Evolutionary conservation across 1,139 yeast genomes (phyloP).

Genomic region (Kodamaea anthophila): DNA sequence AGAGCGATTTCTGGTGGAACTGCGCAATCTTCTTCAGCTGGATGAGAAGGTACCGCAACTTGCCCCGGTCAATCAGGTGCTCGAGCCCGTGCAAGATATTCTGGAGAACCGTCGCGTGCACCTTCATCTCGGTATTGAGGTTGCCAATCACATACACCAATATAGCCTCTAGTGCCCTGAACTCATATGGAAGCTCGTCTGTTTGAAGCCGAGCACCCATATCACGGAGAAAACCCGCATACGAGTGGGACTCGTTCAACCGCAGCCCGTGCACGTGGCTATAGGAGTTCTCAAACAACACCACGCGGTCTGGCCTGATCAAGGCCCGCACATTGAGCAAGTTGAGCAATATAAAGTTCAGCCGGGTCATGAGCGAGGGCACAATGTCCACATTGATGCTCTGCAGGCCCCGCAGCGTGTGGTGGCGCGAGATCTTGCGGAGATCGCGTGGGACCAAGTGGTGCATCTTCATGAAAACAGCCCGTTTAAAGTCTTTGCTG

Average conservation of each 20-base stretch:
- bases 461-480: slow-evolving; percentile 32
- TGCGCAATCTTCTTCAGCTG: slow-evolving; percentile 41
- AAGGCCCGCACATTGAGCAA: slow-evolving; percentile 38
- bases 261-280: slow-evolving; percentile 19
- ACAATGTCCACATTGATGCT: slow-evolving; percentile 34
- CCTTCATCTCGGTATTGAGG: slow-evolving; percentile 38
- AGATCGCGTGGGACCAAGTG: slow-evolving; percentile 37
- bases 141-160: slow-evolving; percentile 34
- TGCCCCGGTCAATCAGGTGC: slow-evolving; percentile 33
- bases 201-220: slow-evolving; percentile 22
- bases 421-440: slow-evolving; percentile 31
- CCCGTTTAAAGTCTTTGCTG: slow-evolving; percentile 33
- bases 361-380: slow-evolving; percentile 36
- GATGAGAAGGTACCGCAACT: slow-evolving; percentile 35
- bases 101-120: slow-evolving; percentile 35
- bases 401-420: slow-evolving; percentile 5
- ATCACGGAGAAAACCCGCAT: slow-evolving; percentile 30
- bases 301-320: slow-evolving; percentile 35
- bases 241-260: slow-evolving; percentile 32
- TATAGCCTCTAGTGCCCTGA: slow-evolving; percentile 40
- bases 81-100: slow-evolving; percentile 35
- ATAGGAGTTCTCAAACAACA: slow-evolving; percentile 29
- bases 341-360: slow-evolving; percentile 33
- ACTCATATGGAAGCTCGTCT: slow-evolving; percentile 35
- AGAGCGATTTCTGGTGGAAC: slow-evolving; percentile 37